These are phyloP conservation scores for Penicillium sclerotigenum DNA, from an alignment of 2,329 filamentous ascomycete genomes.

Conservation along the genomic window DNA sequence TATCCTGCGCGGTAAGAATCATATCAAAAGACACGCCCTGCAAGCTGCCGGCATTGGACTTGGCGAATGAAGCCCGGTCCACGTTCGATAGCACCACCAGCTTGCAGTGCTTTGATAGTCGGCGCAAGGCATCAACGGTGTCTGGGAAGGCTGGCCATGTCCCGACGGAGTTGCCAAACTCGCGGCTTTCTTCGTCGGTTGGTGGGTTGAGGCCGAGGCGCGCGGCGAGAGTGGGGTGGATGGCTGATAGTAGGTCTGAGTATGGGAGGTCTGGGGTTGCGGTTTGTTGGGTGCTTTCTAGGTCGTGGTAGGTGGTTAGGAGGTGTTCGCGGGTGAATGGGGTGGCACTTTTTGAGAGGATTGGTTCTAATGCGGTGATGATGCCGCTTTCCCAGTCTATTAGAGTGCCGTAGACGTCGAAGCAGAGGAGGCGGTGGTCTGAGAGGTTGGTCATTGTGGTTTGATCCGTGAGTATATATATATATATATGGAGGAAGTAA, in stretches of 20 bases:
- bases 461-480: background rate
- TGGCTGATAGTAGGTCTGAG: conserved; percentile 54
- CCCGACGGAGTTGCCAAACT: conserved; percentile 51
- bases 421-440: conserved; percentile 57
- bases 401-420: conserved; percentile 77
- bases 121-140: conserved; percentile 52
- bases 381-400: conserved; percentile 75
- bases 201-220: conserved; percentile 26
- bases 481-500: background rate
- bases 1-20: conserved; percentile 67
- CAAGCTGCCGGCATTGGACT: conserved; percentile 50
- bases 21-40: conserved; percentile 57
- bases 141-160: conserved; percentile 58
- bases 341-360: conserved; percentile 40
- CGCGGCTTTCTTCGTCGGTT: conserved; percentile 36
- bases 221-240: conserved; percentile 37
- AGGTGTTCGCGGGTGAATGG: conserved; percentile 33
- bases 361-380: conserved; percentile 48
- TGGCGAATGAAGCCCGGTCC: conserved; percentile 51
- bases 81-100: conserved; percentile 59
- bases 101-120: conserved; percentile 51
- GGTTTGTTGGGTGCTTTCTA: conserved; percentile 49
- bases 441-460: conserved; percentile 26
- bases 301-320: conserved; percentile 25
- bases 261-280: conserved; percentile 59